A percentile compares a stretch with the other conserved stretches of the same genome.
Evolutionary conservation across 129 eudicot genomes (phyloP).

Genomic region (Kitagawia praeruptora): DNA sequence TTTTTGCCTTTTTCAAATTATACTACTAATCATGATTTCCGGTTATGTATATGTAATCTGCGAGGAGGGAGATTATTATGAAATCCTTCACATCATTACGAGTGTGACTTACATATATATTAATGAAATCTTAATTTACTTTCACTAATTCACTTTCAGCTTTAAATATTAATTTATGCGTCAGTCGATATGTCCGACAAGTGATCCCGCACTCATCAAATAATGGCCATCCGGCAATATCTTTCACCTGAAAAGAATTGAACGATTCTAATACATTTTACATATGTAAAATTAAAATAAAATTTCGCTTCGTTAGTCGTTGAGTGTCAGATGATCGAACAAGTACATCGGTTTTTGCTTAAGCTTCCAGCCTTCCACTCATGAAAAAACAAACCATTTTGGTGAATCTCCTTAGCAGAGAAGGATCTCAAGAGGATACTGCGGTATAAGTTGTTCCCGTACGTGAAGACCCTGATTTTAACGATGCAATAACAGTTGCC

Average conservation of each 20-base stretch:
- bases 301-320: neutral
- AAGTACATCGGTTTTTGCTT: neutral
- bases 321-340: neutral
- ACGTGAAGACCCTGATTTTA: too few relatives aligned
- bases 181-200: neutral
- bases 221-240: neutral
- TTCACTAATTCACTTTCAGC: neutral
- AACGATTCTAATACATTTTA: neutral
- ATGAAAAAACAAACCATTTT: neutral
- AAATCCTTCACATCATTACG: neutral
- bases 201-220: neutral
- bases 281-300: neutral
- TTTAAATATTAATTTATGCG: neutral
- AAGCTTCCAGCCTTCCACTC: neutral
- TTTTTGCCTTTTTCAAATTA: neutral
- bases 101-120: conserved; percentile 3
- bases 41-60: neutral
- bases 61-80: neutral
- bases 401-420: too few relatives aligned
- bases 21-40: neutral
- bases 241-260: neutral
- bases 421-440: too few relatives aligned
- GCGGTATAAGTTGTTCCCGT: neutral
- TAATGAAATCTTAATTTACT: neutral
- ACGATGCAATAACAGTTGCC: neutral